Percentiles rank a stretch among this genome's conserved stretches.
phyloP scores from a whole-genome alignment of 176 grass and related monocot species.

The Pontederia crassipes region DNA sequence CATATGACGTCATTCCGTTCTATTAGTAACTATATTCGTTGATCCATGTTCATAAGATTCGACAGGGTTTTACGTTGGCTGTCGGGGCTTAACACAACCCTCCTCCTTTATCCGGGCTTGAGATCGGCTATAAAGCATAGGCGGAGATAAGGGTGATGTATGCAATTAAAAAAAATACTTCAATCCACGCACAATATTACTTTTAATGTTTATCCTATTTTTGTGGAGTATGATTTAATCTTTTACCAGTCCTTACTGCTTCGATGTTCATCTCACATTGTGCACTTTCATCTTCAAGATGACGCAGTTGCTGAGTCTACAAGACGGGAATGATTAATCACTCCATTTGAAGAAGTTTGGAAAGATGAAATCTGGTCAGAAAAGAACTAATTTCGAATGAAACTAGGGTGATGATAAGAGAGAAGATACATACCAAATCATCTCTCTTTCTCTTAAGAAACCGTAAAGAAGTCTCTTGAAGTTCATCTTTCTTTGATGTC shows the following conservation, averaged over 20 bases:
- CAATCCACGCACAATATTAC: neutral
- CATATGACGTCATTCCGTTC: too few relatives aligned
- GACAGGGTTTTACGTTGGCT: too few relatives aligned
- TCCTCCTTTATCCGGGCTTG: too few relatives aligned
- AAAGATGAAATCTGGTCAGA: neutral
- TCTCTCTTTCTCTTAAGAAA: slow-evolving; percentile 16
- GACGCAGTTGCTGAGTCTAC: slow-evolving; percentile 22
- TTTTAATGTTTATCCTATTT: neutral
- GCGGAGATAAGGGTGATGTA: too few relatives aligned
- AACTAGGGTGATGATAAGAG: neutral
- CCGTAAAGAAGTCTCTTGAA: slow-evolving; percentile 12
- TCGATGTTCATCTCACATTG: slow-evolving; percentile 42
- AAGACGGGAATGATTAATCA: neutral
- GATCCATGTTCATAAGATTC: too few relatives aligned
- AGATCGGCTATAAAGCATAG: too few relatives aligned
- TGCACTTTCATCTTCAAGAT: slow-evolving; percentile 28
- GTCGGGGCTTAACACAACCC: too few relatives aligned
- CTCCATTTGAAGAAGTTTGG: neutral
- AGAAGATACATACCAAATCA: slow-evolving; percentile 4
- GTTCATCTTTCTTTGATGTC: slow-evolving; percentile 16
- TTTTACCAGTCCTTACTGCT: slow-evolving; percentile 23
- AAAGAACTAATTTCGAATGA: slow-evolving; percentile 1
- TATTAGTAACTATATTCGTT: too few relatives aligned
- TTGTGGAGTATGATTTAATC: neutral
- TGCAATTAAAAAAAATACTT: neutral